Conservation (phyloP, 169 alveolate genomes). For the Theileria parva region DNA sequence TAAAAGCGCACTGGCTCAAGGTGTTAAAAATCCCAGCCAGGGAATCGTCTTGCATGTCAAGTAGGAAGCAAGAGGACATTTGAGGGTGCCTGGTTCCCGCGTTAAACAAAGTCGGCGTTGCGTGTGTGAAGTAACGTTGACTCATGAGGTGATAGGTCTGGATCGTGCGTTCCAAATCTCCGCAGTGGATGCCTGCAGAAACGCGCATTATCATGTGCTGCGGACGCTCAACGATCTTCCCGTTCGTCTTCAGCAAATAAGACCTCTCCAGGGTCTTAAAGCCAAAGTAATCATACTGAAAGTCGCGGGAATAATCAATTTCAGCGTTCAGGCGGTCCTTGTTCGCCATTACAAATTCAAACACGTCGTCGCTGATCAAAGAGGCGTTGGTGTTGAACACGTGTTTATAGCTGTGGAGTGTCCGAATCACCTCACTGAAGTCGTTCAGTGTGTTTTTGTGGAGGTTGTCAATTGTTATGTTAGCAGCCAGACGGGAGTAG, state of each 20-base stretch:
- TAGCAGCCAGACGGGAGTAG: constrained; percentile 96
- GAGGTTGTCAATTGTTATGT: constrained; percentile 92
- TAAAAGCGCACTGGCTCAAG: constrained; percentile 92
- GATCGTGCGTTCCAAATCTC: constrained; percentile 91
- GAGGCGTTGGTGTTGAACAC: constrained; percentile 89
- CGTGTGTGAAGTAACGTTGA: constrained; percentile 95
- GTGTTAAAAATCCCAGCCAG: constrained; percentile 97
- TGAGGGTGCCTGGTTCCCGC: constrained; percentile 96
- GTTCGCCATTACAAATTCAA: constrained; percentile 84
- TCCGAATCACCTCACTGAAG: constrained; percentile 82
- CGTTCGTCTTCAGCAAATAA: constrained; percentile 86
- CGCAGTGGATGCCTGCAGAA: constrained; percentile 94
- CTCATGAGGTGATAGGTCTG: constrained; percentile 94
- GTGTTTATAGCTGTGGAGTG: constrained; percentile 81
- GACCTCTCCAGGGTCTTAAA: constrained; percentile 96
- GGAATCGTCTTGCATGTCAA: constrained; percentile 93
- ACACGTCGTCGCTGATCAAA: constrained; percentile 89
- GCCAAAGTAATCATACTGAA: constrained; percentile 96
- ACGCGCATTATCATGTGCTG: constrained; percentile 98
- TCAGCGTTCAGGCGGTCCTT: constrained; percentile 86
- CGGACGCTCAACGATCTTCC: constrained; percentile 95
- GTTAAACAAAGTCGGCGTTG: constrained; percentile 98
- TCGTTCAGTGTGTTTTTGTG: constrained; percentile 92
- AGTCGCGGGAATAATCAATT: constrained; percentile 91
- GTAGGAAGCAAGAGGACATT: constrained; percentile 95